Conservation (phyloP, 2,329 filamentous ascomycete species). For the Fusarium sp. region DNA sequence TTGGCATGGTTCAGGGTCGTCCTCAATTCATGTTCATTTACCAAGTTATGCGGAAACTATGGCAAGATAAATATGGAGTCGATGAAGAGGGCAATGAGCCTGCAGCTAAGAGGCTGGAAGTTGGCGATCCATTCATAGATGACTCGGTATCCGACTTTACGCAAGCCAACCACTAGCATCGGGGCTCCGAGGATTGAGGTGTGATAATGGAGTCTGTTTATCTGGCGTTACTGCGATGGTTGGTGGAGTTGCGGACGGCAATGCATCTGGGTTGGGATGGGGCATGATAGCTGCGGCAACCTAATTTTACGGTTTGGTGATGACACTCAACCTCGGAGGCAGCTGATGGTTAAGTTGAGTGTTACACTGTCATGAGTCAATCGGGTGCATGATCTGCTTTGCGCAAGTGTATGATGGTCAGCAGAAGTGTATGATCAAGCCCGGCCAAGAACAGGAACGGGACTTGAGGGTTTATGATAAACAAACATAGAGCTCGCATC, state of each 20-base stretch:
- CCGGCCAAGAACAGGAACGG: neutral
- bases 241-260: conserved; percentile 6
- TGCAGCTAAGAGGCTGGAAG: conserved; percentile 63
- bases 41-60: conserved; percentile 79
- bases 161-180: conserved; percentile 1
- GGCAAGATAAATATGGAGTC: conserved; percentile 70
- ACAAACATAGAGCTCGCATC: conserved; percentile 35
- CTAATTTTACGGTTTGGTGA: conserved; percentile 4
- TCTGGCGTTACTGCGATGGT: conserved; percentile 8
- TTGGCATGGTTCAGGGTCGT: conserved; percentile 95
- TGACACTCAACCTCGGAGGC: conserved; percentile 2
- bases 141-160: conserved; percentile 27
- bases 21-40: conserved; percentile 89
- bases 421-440: conserved; percentile 27
- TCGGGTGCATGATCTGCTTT: conserved; percentile 15
- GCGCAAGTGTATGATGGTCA: conserved; percentile 16
- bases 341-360: neutral
- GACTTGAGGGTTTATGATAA: conserved; percentile 25
- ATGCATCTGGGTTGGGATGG: neutral
- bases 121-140: conserved; percentile 55
- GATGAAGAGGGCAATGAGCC: conserved; percentile 54
- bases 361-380: conserved; percentile 1
- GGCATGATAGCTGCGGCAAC: conserved; percentile 9
- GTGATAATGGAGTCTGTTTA: neutral
- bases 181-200: conserved; percentile 12